phyloP scores from a whole-genome alignment of 2,329 filamentous ascomycete genomes.

The Colletotrichum sp. region DNA sequence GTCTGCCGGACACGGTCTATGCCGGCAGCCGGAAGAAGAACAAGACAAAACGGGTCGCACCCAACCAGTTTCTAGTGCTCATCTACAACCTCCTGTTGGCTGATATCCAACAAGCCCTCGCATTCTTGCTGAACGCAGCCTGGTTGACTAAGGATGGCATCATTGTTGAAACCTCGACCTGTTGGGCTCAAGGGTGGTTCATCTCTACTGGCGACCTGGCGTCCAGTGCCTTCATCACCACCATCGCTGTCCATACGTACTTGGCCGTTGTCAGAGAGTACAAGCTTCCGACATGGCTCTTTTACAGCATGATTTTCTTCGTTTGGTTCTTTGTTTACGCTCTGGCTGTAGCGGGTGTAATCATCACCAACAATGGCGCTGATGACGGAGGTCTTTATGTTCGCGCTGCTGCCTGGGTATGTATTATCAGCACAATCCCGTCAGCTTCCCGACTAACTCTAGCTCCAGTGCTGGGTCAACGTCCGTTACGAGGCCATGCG shows the following conservation, averaged over 20 bases:
- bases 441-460: conserved; percentile 66
- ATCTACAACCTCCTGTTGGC: conserved; percentile 65
- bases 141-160: conserved; percentile 55
- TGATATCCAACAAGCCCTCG: conserved; percentile 61
- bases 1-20: conserved; percentile 28
- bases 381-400: conserved; percentile 46
- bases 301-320: conserved; percentile 45
- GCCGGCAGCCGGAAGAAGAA: conserved; percentile 23
- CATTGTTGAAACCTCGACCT: conserved; percentile 50
- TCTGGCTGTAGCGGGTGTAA: conserved; percentile 1
- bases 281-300: conserved; percentile 47
- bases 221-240: conserved; percentile 61
- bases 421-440: conserved; percentile 29
- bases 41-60: conserved; percentile 20
- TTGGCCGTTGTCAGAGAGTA: conserved; percentile 56
- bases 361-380: conserved; percentile 9
- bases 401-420: conserved; percentile 59
- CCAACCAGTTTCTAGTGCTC: conserved; percentile 64
- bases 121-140: conserved; percentile 60
- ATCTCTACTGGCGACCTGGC: conserved; percentile 62
- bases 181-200: conserved; percentile 62
- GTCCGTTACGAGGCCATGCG: conserved; percentile 54
- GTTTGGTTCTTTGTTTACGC: conserved; percentile 51
- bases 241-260: conserved; percentile 65
- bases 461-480: conserved; percentile 65